phyloP scores from a whole-genome alignment of 2,329 filamentous ascomycete genomes.

The Endocalyx cinctus region DNA sequence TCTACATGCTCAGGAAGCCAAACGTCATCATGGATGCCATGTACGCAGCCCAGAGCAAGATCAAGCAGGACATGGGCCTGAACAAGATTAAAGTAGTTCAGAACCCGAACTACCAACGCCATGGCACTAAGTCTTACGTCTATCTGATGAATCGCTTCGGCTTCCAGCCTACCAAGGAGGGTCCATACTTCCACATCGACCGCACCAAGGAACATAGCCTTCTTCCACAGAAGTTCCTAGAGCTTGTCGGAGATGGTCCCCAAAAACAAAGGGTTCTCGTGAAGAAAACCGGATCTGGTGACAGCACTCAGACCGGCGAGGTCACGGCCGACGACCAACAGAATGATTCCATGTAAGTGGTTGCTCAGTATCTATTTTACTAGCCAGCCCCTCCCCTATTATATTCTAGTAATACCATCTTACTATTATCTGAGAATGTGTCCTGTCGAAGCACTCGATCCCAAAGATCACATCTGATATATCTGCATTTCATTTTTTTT shows the following conservation, averaged over 20 bases:
- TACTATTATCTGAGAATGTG: too few species aligned
- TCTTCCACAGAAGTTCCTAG: conserved; percentile 33
- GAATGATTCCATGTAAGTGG: conserved; percentile 50
- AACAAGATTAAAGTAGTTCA: conserved; percentile 45
- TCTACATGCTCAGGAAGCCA: conserved; percentile 1
- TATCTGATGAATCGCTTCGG: conserved; percentile 57
- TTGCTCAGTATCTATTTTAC: not conserved
- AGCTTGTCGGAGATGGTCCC: conserved; percentile 43
- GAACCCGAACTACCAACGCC: conserved; percentile 55
- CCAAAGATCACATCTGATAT: too few species aligned
- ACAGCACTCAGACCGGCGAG: conserved; percentile 35
- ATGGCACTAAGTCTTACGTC: conserved; percentile 61
- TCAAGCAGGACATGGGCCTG: conserved; percentile 32
- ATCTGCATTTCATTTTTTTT: too few species aligned
- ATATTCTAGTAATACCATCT: too few species aligned
- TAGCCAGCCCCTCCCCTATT: too few species aligned
- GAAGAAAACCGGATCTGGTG: conserved; percentile 34
- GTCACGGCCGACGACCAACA: conserved; percentile 61
- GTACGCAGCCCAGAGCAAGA: conserved; percentile 28
- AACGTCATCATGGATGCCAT: conserved; percentile 29
- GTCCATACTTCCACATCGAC: conserved; percentile 53
- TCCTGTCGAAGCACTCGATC: too few species aligned
- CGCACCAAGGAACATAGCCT: conserved; percentile 44
- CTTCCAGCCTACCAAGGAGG: conserved; percentile 57
- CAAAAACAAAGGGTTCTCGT: conserved; percentile 42